Percentiles rank a stretch among this genome's conserved stretches.
These are phyloP conservation scores for Phytophthora fragariae DNA, from an alignment of 352 stramenopile genomes.

Conservation along the genomic window DNA sequence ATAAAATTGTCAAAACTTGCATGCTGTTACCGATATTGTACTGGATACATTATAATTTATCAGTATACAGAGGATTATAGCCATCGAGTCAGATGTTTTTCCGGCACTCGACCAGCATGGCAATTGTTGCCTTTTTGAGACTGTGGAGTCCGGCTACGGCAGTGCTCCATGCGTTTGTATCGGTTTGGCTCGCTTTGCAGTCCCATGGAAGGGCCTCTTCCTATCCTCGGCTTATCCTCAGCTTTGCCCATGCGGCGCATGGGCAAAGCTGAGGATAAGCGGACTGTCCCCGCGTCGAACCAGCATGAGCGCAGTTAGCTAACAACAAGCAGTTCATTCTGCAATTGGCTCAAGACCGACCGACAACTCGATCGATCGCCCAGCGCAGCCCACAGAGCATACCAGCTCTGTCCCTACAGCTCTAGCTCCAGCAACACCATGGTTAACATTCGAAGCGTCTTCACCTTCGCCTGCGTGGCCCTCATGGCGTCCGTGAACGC, in stretches of 20 bases:
- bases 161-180: constrained; percentile 38
- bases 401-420: constrained; percentile 31
- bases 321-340: constrained; percentile 33
- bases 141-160: constrained; percentile 27
- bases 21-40: neutral
- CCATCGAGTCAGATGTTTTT: constrained; percentile 18
- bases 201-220: constrained; percentile 31
- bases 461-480: constrained; percentile 22
- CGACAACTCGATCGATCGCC: constrained; percentile 9
- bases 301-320: constrained; percentile 22
- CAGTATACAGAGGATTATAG: neutral
- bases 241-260: constrained; percentile 33
- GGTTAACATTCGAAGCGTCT: constrained; percentile 22
- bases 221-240: constrained; percentile 44
- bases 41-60: neutral
- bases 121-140: constrained; percentile 23
- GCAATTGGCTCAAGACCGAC: constrained; percentile 30
- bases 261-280: too few relatives aligned
- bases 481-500: constrained; percentile 26
- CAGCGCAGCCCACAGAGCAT: constrained; percentile 25
- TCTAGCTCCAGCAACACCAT: constrained; percentile 25
- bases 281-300: constrained; percentile 19
- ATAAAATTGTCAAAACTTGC: neutral
- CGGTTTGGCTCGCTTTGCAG: constrained; percentile 14
- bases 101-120: constrained; percentile 10